Evolutionary conservation across 2,329 filamentous ascomycete species (phyloP).

Genomic region (Myriosclerotinia scirpicola): DNA sequence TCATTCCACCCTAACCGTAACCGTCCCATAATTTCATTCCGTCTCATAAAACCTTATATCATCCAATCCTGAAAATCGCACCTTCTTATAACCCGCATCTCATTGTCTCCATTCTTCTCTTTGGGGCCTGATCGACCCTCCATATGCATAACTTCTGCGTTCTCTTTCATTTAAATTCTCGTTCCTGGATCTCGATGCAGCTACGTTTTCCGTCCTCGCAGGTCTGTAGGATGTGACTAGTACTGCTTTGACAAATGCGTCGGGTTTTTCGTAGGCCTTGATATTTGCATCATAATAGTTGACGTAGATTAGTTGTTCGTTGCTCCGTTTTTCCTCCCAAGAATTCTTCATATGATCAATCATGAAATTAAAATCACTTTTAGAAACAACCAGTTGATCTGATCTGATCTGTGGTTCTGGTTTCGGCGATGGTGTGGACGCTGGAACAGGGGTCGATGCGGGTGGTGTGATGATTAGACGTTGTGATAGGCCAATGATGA

Average conservation of each 20-base stretch:
- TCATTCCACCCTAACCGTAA: background rate
- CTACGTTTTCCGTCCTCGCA: background rate
- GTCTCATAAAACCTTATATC: background rate
- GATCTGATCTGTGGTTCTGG: slow-evolving; percentile 6
- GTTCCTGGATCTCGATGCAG: background rate
- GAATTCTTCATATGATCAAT: slow-evolving; percentile 17
- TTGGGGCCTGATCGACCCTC: too few relatives aligned
- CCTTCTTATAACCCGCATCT: background rate
- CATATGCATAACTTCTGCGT: slow-evolving; percentile 4
- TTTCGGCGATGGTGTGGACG: background rate
- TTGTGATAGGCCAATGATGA: slow-evolving; percentile 10
- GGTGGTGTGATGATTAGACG: slow-evolving; percentile 17
- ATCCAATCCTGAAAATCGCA: background rate
- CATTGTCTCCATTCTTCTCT: slow-evolving; percentile 5
- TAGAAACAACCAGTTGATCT: slow-evolving; percentile 12
- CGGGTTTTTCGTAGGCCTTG: slow-evolving; percentile 3
- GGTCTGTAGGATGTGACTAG: slow-evolving; percentile 4
- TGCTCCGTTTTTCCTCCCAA: slow-evolving; percentile 6
- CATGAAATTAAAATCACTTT: background rate
- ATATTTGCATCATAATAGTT: slow-evolving; percentile 8
- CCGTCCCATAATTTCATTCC: background rate
- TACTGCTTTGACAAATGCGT: slow-evolving; percentile 6
- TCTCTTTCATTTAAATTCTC: background rate
- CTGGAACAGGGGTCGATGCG: background rate
- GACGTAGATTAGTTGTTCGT: slow-evolving; percentile 13